phyloP scores from a whole-genome alignment of 2,329 filamentous ascomycete genomes.

The Aureobasidium sp. region DNA sequence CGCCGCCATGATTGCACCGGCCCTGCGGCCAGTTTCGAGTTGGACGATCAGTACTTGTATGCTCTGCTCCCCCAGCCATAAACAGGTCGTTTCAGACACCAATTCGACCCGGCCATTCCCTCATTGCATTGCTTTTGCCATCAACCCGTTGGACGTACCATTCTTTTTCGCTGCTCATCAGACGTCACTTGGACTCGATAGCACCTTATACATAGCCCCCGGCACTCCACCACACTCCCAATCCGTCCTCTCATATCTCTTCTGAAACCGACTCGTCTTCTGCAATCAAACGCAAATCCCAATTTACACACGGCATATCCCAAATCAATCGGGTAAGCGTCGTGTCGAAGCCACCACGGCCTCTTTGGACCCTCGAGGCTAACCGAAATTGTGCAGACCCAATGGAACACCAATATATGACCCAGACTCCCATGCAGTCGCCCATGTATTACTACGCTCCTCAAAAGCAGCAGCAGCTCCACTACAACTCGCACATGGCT shows the following conservation, averaged over 20 bases:
- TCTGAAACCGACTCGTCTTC: slow-evolving; percentile 3
- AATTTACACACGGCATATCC: slow-evolving; percentile 3
- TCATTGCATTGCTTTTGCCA: slow-evolving; percentile 18
- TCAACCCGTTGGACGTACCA: slow-evolving; percentile 11
- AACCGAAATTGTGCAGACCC: slow-evolving; percentile 13
- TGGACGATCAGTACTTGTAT: slow-evolving; percentile 21
- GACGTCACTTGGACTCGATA: slow-evolving; percentile 7
- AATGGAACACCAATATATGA: slow-evolving; percentile 27
- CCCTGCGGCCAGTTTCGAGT: slow-evolving; percentile 13
- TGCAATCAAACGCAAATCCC: slow-evolving; percentile 13
- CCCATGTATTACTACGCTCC: slow-evolving; percentile 83
- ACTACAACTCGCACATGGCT: slow-evolving; percentile 30
- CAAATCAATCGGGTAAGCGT: slow-evolving; percentile 9
- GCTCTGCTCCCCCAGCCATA: slow-evolving; percentile 16
- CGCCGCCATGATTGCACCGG: slow-evolving; percentile 12
- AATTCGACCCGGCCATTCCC: slow-evolving; percentile 18
- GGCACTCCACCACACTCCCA: neutral
- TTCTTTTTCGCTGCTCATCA: slow-evolving; percentile 7
- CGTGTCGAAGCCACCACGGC: slow-evolving; percentile 9
- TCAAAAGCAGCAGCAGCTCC: slow-evolving; percentile 34
- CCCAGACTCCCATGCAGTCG: slow-evolving; percentile 51
- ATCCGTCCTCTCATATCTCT: slow-evolving; percentile 2
- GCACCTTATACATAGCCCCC: slow-evolving; percentile 9
- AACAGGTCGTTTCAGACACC: slow-evolving; percentile 8
- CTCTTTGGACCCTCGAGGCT: slow-evolving; percentile 10